phyloP scores from a whole-genome alignment of 371 early-diverging fungal species.

The Basidiobolus meristosporus region DNA sequence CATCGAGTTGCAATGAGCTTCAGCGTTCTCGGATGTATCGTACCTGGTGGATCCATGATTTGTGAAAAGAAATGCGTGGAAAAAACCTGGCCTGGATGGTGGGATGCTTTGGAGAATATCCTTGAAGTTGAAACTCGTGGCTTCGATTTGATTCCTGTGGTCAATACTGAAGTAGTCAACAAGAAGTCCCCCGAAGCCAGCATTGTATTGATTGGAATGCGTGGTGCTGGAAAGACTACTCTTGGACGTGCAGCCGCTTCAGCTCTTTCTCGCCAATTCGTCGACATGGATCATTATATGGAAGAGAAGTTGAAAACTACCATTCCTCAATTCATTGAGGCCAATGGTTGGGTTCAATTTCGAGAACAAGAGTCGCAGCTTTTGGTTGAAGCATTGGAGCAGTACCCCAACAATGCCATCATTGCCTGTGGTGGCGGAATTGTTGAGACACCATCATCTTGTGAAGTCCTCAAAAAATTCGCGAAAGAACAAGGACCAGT shows the following conservation, averaged over 20 bases:
- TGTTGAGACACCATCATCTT: slow-evolving; percentile 61
- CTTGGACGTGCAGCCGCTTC: slow-evolving; percentile 59
- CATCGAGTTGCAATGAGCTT: slow-evolving; percentile 96
- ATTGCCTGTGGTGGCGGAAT: slow-evolving; percentile 93
- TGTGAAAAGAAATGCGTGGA: slow-evolving; percentile 90
- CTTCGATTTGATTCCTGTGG: slow-evolving; percentile 32
- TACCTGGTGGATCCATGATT: slow-evolving; percentile 54
- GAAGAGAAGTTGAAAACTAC: slow-evolving; percentile 41
- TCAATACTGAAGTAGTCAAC: slow-evolving; percentile 2
- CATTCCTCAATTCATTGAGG: slow-evolving; percentile 57
- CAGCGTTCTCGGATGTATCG: slow-evolving; percentile 63
- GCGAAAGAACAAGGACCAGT: slow-evolving; percentile 36
- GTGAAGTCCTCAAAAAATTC: slow-evolving; percentile 35
- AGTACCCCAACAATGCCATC: slow-evolving; percentile 30
- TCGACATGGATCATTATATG: slow-evolving; percentile 79
- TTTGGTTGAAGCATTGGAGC: slow-evolving; percentile 27
- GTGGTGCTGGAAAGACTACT: slow-evolving; percentile 89
- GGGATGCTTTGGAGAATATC: slow-evolving; percentile 72
- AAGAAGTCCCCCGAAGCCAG: slow-evolving; percentile 18
- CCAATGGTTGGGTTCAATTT: slow-evolving; percentile 81
- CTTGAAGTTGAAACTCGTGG: slow-evolving; percentile 57
- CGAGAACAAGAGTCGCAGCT: slow-evolving; percentile 48
- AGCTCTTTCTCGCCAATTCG: slow-evolving; percentile 40
- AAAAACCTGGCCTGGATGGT: slow-evolving; percentile 97
- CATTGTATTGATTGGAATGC: slow-evolving; percentile 87